Evolutionary conservation across 768 basidiomycete genomes (phyloP).

Genomic region (Hypholoma fasciculare): DNA sequence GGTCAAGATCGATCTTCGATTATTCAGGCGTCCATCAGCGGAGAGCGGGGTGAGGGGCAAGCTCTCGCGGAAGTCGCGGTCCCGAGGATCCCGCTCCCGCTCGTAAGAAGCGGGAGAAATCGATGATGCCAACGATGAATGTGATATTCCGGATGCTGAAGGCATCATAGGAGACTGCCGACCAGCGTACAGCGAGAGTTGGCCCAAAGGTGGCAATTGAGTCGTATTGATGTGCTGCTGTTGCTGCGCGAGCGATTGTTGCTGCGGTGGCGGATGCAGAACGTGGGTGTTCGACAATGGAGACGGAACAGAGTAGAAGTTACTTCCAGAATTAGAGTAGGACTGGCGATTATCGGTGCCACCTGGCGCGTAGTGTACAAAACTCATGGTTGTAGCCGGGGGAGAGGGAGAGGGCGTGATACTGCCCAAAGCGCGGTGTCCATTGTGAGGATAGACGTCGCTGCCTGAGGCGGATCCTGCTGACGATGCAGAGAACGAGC

Average conservation of each 20-base stretch:
- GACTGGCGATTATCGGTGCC: constrained; percentile 34
- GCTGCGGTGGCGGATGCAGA: constrained; percentile 25
- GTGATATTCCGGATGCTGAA: constrained; percentile 30
- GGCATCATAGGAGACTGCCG: constrained; percentile 40
- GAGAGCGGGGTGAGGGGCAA: constrained; percentile 46
- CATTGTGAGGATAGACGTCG: constrained; percentile 52
- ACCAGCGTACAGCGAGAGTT: constrained; percentile 32
- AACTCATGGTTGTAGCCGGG: constrained; percentile 51
- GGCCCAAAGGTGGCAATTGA: constrained; percentile 36
- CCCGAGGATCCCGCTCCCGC: constrained; percentile 49
- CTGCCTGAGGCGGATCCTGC: constrained; percentile 58
- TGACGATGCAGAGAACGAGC: constrained; percentile 44
- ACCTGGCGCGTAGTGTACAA: constrained; percentile 54
- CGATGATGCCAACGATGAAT: constrained; percentile 37
- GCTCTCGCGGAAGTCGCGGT: constrained; percentile 33
- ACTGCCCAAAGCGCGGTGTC: constrained; percentile 34
- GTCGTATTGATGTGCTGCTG: constrained; percentile 25
- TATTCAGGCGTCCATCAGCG: constrained; percentile 37
- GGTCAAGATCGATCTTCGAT: constrained; percentile 33
- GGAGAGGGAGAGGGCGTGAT: constrained; percentile 70
- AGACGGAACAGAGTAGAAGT: constrained; percentile 53
- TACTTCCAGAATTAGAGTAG: constrained; percentile 32
- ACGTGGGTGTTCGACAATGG: constrained; percentile 46
- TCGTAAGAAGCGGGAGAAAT: constrained; percentile 40
- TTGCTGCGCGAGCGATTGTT: constrained; percentile 16